These are phyloP conservation scores for Guyanaporus albipodus DNA, from an alignment of 768 basidiomycete genomes.

Conservation along the genomic window DNA sequence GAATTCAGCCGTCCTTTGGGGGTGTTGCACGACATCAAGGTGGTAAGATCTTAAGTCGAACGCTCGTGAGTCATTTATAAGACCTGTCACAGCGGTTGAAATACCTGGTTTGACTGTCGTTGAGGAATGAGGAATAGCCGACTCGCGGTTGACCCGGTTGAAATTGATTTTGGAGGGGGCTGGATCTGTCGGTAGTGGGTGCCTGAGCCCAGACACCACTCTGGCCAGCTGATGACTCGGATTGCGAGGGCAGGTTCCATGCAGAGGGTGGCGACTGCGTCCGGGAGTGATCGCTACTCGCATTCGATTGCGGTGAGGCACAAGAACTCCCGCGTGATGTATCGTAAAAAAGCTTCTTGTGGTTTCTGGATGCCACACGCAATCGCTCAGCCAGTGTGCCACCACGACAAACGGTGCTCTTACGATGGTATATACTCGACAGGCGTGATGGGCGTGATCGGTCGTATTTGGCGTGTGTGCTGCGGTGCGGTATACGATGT, in stretches of 20 bases:
- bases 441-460: slow-evolving; percentile 36
- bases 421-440: slow-evolving; percentile 33
- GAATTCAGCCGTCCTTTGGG: slow-evolving; percentile 78
- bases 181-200: slow-evolving; percentile 28
- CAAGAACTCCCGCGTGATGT: slow-evolving; percentile 28
- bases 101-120: slow-evolving; percentile 53
- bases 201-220: slow-evolving; percentile 27
- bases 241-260: slow-evolving; percentile 36
- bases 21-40: slow-evolving; percentile 84
- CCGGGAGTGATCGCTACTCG: slow-evolving; percentile 46
- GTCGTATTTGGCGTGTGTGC: slow-evolving; percentile 29
- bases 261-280: slow-evolving; percentile 43
- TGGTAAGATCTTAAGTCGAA: slow-evolving; percentile 56
- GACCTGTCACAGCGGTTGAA: slow-evolving; percentile 15
- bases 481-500: slow-evolving; percentile 15
- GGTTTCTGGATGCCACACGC: slow-evolving; percentile 19
- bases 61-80: slow-evolving; percentile 17
- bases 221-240: slow-evolving; percentile 30
- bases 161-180: slow-evolving; percentile 35
- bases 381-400: slow-evolving; percentile 10
- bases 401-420: slow-evolving; percentile 12
- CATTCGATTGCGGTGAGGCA: slow-evolving; percentile 30
- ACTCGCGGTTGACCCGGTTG: slow-evolving; percentile 47
- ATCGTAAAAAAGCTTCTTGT: slow-evolving; percentile 33
- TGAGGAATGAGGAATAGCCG: slow-evolving; percentile 55